These are phyloP conservation scores for Ustilago sp. DNA, from an alignment of 1,284 basidiomycete species.

Conservation along the genomic window DNA sequence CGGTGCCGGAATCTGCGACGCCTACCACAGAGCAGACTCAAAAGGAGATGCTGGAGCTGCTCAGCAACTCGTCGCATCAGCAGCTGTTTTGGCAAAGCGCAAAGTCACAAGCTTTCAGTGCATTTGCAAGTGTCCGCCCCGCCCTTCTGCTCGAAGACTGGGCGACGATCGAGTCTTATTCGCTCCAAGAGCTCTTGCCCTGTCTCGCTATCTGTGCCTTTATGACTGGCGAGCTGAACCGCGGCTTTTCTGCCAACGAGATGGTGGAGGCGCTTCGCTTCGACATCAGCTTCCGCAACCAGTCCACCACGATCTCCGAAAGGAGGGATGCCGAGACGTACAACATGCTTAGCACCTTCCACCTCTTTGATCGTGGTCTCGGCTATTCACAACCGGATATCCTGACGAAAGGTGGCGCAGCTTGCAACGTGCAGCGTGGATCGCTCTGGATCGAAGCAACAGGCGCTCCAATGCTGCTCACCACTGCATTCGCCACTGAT, in stretches of 20 bases:
- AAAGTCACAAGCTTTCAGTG: conserved; percentile 39
- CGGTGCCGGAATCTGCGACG: neutral
- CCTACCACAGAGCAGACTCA: conserved; percentile 37
- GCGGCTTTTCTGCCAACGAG: conserved; percentile 45
- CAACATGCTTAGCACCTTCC: conserved; percentile 39
- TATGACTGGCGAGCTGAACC: conserved; percentile 46
- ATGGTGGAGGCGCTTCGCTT: conserved; percentile 31
- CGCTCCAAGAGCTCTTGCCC: conserved; percentile 38
- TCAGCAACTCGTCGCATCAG: conserved; percentile 22
- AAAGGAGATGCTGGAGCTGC: conserved; percentile 34
- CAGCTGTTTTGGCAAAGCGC: conserved; percentile 32
- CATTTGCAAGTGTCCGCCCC: conserved; percentile 40
- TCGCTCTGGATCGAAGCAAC: conserved; percentile 43
- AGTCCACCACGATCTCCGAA: conserved; percentile 23
- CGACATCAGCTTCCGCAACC: conserved; percentile 20
- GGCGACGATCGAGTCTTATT: conserved; percentile 46
- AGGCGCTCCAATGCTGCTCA: conserved; percentile 41
- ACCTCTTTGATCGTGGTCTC: conserved; percentile 48
- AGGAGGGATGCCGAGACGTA: conserved; percentile 31
- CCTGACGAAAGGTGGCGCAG: conserved; percentile 10
- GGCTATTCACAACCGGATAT: conserved; percentile 47
- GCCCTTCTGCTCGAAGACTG: conserved; percentile 47
- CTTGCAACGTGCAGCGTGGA: conserved; percentile 19
- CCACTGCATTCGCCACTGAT: conserved; percentile 43
- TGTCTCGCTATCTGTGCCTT: conserved; percentile 42